Conservation (phyloP, 1,284 basidiomycete genomes). For the Marasmius sp. region DNA sequence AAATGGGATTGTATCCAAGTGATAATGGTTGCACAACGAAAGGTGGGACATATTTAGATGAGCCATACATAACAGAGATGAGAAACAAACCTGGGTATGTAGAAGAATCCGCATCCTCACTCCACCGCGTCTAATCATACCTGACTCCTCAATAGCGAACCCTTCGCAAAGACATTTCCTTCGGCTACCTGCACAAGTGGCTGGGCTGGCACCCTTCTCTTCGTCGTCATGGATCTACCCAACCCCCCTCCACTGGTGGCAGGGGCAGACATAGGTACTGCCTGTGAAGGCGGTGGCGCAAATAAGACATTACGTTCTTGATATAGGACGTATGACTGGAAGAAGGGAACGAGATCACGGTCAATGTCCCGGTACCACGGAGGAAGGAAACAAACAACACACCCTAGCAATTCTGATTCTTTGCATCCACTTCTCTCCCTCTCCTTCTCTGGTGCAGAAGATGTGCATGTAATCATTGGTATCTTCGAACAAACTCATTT, state of each 20-base stretch:
- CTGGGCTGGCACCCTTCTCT: conserved; percentile 30
- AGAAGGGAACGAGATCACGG: conserved; percentile 2
- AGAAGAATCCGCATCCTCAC: too few relatives aligned
- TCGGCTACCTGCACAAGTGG: conserved; percentile 43
- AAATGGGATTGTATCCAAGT: too few relatives aligned
- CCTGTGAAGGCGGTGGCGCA: conserved; percentile 34
- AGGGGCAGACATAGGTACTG: conserved; percentile 25
- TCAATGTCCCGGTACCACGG: background rate
- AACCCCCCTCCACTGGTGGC: conserved; percentile 20
- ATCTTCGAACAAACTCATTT: conserved; percentile 81
- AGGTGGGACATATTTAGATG: too few relatives aligned
- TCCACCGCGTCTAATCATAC: background rate
- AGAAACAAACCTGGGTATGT: too few relatives aligned
- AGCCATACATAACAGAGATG: too few relatives aligned
- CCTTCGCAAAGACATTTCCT: conserved; percentile 58
- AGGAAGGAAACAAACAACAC: conserved; percentile 27
- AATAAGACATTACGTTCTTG: conserved; percentile 75
- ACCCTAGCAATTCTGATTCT: conserved; percentile 76
- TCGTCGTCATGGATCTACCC: conserved; percentile 48
- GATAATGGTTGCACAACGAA: too few relatives aligned
- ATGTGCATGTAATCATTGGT: conserved; percentile 81
- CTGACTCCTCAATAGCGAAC: conserved; percentile 50
- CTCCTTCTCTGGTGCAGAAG: conserved; percentile 72
- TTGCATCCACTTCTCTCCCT: conserved; percentile 71
- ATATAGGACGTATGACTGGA: conserved; percentile 74